Evolutionary conservation across 1,284 basidiomycete species (phyloP).

Genomic region (Apiotrichum laibachii): DNA sequence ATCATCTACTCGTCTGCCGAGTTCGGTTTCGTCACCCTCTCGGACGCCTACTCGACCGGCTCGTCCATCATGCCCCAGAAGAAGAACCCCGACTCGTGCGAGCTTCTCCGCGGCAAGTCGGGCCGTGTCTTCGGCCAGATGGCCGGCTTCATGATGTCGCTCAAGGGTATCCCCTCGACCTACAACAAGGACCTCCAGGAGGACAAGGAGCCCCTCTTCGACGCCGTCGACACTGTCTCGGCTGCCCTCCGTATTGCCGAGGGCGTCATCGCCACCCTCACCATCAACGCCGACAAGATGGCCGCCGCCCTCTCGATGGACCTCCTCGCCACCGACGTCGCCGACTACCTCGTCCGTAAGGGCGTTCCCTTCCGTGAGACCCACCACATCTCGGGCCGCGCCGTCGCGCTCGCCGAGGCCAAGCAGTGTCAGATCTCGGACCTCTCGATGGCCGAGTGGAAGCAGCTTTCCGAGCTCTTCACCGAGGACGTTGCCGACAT

Average conservation of each 20-base stretch:
- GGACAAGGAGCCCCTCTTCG: constrained; percentile 96
- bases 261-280: constrained; percentile 86
- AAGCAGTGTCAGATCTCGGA: constrained; percentile 75
- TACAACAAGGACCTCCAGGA: constrained; percentile 99
- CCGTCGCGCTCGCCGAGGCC: constrained; percentile 88
- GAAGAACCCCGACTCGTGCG: constrained; percentile 96
- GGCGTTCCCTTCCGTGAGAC: constrained; percentile 98
- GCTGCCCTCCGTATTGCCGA: constrained; percentile 89
- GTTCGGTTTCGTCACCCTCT: constrained; percentile 90
- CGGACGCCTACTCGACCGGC: constrained; percentile 97
- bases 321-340: constrained; percentile 93
- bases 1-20: constrained; percentile 96
- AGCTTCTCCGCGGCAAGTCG: constrained; percentile 89
- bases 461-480: constrained; percentile 72
- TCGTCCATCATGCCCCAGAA: constrained; percentile 99
- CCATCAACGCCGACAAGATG: constrained; percentile 88
- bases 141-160: constrained; percentile 97
- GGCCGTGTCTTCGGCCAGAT: constrained; percentile 94
- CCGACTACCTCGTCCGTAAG: constrained; percentile 96
- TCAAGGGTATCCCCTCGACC: constrained; percentile 95
- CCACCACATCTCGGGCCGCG: constrained; percentile 94
- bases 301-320: constrained; percentile 86
- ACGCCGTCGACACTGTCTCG: constrained; percentile 85
- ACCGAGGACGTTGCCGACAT: constrained; percentile 74
- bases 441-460: constrained; percentile 75